Evolutionary conservation across 495 filamentous ascomycete species (phyloP).

Genomic region (Neurospora sp.): DNA sequence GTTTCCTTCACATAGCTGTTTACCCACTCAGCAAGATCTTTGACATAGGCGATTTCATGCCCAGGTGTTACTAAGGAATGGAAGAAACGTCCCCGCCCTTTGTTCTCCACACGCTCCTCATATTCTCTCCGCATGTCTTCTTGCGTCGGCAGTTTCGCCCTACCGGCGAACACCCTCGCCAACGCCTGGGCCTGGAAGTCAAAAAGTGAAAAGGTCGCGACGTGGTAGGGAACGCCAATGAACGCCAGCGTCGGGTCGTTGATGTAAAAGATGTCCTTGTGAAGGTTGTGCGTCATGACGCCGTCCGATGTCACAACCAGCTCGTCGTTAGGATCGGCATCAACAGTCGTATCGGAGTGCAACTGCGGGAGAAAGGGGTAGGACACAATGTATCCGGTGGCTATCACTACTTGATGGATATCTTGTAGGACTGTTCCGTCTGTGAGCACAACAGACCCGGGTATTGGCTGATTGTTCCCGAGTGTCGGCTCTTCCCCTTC

Average conservation of each 20-base stretch:
- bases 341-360: constrained; percentile 25
- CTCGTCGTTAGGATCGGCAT: constrained; percentile 33
- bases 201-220: constrained; percentile 53
- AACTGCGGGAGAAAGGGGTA: constrained; percentile 47
- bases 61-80: constrained; percentile 39
- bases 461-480: constrained; percentile 5
- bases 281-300: constrained; percentile 54
- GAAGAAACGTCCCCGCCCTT: constrained; percentile 43
- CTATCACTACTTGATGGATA: constrained; percentile 48
- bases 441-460: constrained; percentile 18
- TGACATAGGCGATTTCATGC: constrained; percentile 45
- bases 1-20: constrained; percentile 27
- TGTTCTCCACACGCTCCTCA: constrained; percentile 25
- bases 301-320: constrained; percentile 52
- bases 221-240: constrained; percentile 51
- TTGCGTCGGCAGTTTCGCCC: constrained; percentile 37
- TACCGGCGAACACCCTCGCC: constrained; percentile 45
- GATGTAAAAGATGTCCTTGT: constrained; percentile 61
- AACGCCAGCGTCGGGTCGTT: constrained; percentile 52
- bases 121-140: constrained; percentile 46
- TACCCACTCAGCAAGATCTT: constrained; percentile 42
- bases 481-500: constrained; percentile 5
- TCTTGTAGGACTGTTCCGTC: constrained; percentile 33
- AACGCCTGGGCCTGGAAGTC: constrained; percentile 56
- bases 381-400: constrained; percentile 56